Conservation (phyloP, 2,329 filamentous ascomycete species). For the Cadophora luteo-olivacea region DNA sequence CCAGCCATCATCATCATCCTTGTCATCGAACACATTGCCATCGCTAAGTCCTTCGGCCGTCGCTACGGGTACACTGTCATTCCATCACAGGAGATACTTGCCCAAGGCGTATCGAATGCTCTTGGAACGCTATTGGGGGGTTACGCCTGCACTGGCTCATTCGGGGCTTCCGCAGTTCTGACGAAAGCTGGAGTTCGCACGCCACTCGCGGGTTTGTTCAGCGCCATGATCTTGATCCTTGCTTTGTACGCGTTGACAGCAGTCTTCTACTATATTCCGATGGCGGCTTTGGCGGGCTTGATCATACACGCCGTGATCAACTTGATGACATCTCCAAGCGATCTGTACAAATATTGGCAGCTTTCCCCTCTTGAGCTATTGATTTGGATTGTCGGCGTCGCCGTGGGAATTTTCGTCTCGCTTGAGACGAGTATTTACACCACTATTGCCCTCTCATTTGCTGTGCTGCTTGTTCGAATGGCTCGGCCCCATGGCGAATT, state of each 20-base stretch:
- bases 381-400: constrained; percentile 22
- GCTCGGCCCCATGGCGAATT: constrained; percentile 19
- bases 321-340: constrained; percentile 16
- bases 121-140: constrained; percentile 19
- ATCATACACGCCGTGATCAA: constrained; percentile 25
- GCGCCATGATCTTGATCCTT: constrained; percentile 18
- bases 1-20: constrained; percentile 24
- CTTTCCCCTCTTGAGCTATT: constrained; percentile 20
- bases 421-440: constrained; percentile 24
- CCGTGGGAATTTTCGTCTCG: constrained; percentile 12
- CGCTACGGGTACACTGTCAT: constrained; percentile 15
- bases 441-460: constrained; percentile 20
- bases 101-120: constrained; percentile 16
- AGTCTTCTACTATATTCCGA: constrained; percentile 26
- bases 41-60: constrained; percentile 19
- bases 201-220: constrained; percentile 21
- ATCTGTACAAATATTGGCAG: constrained; percentile 21
- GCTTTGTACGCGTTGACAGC: constrained; percentile 17
- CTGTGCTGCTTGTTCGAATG: constrained; percentile 15
- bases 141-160: constrained; percentile 20
- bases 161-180: constrained; percentile 21
- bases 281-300: constrained; percentile 18
- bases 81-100: constrained; percentile 23
- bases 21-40: constrained; percentile 22
- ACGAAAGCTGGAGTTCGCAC: constrained; percentile 21